Evolutionary conservation across 345 rosid species (phyloP), one percentile per base, ranked within the genome.

Genomic region (Hirschfeldia incana): DNA sequence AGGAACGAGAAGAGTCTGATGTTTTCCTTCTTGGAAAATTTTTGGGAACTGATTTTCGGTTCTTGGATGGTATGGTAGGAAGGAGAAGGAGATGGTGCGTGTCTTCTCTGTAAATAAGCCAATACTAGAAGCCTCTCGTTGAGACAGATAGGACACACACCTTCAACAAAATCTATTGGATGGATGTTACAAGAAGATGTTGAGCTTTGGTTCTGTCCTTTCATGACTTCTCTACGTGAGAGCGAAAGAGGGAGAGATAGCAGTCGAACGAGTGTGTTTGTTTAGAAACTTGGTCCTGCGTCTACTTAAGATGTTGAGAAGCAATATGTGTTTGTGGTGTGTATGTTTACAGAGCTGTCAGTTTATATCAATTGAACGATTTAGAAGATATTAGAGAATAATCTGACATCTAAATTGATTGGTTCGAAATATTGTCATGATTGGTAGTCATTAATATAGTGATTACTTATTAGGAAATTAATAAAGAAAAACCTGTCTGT

Each of bases 61-160:
- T 21, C 62, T 65, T 65, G 36, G n/a, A 30, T 44, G 63, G 62
- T 57, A n/a, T 78, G 51, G 67, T 58, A 57, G 3, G 73, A 28
- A 72, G 51, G 29, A 17, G 76, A 16, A 71, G 72, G 67, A 65
- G 74, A 57, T 5, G 33, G 29, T 57, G 72, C 37, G 2, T 30
- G 17, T 72, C 44, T 9, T 9, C 8, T 72, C 8, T 72, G 77
- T 58, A 65, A 8, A 21, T 67, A 46, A 66, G 77, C 77, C 64
- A 78, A 46, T 1, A 66, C 46, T 10, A 78, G 10, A 65, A 94
- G 98, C 87, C 91, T 91, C 72, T 94, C 97, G 44, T 88, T 88
- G 64, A 94, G 81, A 83, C 98, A 94, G 1, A 87, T 72, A 34
- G 93, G 83, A 68, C 97, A 94, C 28, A 94, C 87, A 15, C 98